Evolutionary conservation across 2,329 filamentous ascomycete species (phyloP), one percentile per base, ranked within the genome.

Genomic region (Penicillium griseofulvum): DNA sequence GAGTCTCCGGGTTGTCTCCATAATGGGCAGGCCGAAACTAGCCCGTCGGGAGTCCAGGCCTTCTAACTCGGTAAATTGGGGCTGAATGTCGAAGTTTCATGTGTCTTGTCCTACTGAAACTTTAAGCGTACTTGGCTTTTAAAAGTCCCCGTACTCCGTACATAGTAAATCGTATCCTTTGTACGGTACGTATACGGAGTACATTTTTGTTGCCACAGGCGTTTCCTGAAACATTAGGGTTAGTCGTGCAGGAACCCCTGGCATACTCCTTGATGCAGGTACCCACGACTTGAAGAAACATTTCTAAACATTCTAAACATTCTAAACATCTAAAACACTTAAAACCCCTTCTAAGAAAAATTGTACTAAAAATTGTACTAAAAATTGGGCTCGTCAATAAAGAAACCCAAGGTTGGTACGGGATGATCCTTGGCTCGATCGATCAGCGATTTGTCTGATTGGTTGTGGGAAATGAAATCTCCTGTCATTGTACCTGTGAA

Each of bases 361-460:
- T 7, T n/a, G 14, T 43, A 45, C 22, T 22, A 33, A 45, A 45
- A 45, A 10, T 7, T n/a, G 14, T 43, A 45, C 22, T 22, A 14
- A 29, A n/a, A 45, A 38, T 5, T 14, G 10, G 31, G 19, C 4
- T 14, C 4, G 31, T 54, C 50, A 54, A 51, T 51, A 54, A 51
- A 51, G 33, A 51, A 17, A 51, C 39, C 52, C 52, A 54, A 29
- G 47, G 52, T 54, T 19, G 17, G 4, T 6, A 28, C 44, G 38
- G 51, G 49, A 50, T 43, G 44, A 50, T 45, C 60, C 58, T 45
- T 50, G 60, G 58, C 56, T 48, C 22, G 17, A 17, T 31, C 38
- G 39, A 56, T 54, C 50, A 26, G 29, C n/a, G 34, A 26, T 19
- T 29, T 24, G 37, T 55, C 22, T 44, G 7, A 60, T 45, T 56